phyloP scores from a whole-genome alignment of 83 land plant genomes.

The Thuja plicata region DNA sequence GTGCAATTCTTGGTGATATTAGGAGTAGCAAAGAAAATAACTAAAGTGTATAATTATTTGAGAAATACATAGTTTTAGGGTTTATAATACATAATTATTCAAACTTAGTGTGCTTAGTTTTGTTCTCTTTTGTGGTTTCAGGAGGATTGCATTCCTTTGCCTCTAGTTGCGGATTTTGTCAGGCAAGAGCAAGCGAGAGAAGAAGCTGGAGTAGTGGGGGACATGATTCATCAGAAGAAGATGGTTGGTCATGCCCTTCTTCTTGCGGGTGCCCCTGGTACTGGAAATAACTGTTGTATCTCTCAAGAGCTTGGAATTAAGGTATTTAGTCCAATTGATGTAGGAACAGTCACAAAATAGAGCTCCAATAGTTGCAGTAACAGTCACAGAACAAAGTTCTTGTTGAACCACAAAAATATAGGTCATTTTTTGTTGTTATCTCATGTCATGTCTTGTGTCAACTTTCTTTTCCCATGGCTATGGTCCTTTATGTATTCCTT shows the following conservation, averaged over 20 bases:
- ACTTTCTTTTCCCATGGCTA: too few species aligned
- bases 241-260: slow-evolving; percentile 95
- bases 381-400: too few species aligned
- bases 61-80: slow-evolving; percentile 14
- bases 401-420: too few species aligned
- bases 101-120: background rate
- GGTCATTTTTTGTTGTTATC: too few species aligned
- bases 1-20: too few species aligned
- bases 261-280: slow-evolving; percentile 92
- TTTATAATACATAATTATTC: slow-evolving; percentile 6
- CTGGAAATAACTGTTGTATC: slow-evolving; percentile 94
- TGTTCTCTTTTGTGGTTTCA: slow-evolving; percentile 14
- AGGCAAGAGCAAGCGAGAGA: slow-evolving; percentile 89
- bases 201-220: slow-evolving; percentile 89
- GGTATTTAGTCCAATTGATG: slow-evolving; percentile 26
- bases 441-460: too few species aligned
- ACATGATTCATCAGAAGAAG: slow-evolving; percentile 94
- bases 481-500: too few species aligned
- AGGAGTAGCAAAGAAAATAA: too few species aligned
- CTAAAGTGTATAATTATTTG: too few species aligned
- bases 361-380: too few species aligned
- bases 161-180: slow-evolving; percentile 88
- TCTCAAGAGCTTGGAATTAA: slow-evolving; percentile 97
- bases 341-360: too few species aligned
- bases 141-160: slow-evolving; percentile 73